These are phyloP conservation scores for Suillus spraguei DNA, from an alignment of 768 basidiomycete species.

Conservation along the genomic window DNA sequence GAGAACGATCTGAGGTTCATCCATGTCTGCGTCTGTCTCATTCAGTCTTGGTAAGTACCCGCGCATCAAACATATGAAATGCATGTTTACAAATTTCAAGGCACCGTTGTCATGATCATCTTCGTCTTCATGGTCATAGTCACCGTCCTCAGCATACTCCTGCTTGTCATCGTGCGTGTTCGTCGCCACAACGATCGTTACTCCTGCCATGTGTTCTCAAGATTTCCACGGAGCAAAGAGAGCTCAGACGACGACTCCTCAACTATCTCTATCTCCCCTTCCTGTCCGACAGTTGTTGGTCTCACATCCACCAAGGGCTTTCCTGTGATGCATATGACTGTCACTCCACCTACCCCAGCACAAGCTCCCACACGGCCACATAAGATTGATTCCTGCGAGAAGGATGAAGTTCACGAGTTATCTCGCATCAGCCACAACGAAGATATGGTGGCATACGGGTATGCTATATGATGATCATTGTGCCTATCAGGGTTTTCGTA, in stretches of 20 bases:
- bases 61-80: not conserved
- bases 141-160: slow-evolving; percentile 5
- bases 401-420: not conserved
- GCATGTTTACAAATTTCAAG: not conserved
- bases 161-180: slow-evolving; percentile 5
- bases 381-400: not conserved
- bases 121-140: slow-evolving; percentile 1
- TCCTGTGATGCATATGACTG: slow-evolving; percentile 11
- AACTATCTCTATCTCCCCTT: slow-evolving; percentile 7
- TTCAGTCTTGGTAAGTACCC: not conserved
- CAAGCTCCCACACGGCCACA: not conserved
- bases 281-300: slow-evolving; percentile 12
- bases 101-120: not conserved
- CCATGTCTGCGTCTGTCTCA: not conserved
- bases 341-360: slow-evolving; percentile 17
- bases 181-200: not conserved
- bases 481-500: not conserved
- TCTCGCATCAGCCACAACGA: not conserved
- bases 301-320: not conserved
- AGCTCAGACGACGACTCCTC: not conserved
- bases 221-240: slow-evolving; percentile 3
- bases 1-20: not conserved
- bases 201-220: not conserved
- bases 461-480: not conserved
- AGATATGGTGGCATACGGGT: not conserved